These are phyloP conservation scores for Gymnopus androsaceus DNA, from an alignment of 1,284 basidiomycete genomes.

Conservation along the genomic window DNA sequence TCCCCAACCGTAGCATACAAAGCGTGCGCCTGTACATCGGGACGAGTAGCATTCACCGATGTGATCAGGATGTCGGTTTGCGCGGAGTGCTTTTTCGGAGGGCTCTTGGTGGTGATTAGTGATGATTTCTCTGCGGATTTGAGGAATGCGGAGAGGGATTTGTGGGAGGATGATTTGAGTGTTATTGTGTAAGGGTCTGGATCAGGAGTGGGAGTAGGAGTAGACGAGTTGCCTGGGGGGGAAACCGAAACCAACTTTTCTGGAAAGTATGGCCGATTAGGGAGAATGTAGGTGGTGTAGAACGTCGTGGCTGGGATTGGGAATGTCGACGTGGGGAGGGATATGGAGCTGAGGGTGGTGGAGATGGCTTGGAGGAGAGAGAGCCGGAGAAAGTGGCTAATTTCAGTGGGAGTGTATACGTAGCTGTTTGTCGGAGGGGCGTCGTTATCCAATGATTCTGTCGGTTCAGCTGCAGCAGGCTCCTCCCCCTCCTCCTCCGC, in stretches of 20 bases:
- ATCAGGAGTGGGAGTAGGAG: slow-evolving; percentile 32
- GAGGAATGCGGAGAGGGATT: slow-evolving; percentile 80
- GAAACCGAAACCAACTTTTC: slow-evolving; percentile 38
- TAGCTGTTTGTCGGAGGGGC: background rate
- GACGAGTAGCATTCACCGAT: slow-evolving; percentile 63
- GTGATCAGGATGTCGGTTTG: slow-evolving; percentile 68
- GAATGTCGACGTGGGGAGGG: slow-evolving; percentile 56
- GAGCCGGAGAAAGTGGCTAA: slow-evolving; percentile 65
- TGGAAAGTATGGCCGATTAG: slow-evolving; percentile 67
- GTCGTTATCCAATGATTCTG: background rate
- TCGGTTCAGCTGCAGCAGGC: background rate
- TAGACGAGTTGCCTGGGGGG: no score
- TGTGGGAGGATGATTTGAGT: slow-evolving; percentile 74
- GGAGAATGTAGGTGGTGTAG: slow-evolving; percentile 78
- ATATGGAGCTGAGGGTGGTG: slow-evolving; percentile 46
- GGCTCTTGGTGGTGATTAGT: slow-evolving; percentile 72
- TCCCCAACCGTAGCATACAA: slow-evolving; percentile 65
- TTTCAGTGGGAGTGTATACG: slow-evolving; percentile 48
- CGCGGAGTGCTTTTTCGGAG: slow-evolving; percentile 45
- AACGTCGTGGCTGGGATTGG: slow-evolving; percentile 78
- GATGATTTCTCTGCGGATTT: slow-evolving; percentile 73
- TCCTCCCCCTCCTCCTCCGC: slow-evolving; percentile 11
- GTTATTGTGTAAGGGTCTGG: slow-evolving; percentile 38
- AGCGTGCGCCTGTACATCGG: slow-evolving; percentile 53
- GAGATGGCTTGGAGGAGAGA: slow-evolving; percentile 73